phyloP scores from a whole-genome alignment of 2,329 filamentous ascomycete species.

The Ceratocystis harringtonii region DNA sequence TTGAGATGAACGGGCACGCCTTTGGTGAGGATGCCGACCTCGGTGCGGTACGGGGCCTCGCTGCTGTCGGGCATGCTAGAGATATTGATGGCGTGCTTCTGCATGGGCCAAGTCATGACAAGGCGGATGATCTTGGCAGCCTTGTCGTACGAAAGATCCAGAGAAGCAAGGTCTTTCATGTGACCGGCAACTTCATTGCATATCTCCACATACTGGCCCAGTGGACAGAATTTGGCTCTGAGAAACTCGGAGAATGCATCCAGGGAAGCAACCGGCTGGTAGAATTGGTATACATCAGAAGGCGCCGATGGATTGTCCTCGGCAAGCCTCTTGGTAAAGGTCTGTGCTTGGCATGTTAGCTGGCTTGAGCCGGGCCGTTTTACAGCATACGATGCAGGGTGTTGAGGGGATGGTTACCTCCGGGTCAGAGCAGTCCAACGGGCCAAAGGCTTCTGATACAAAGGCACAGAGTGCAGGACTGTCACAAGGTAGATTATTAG shows the following conservation, averaged over 20 bases:
- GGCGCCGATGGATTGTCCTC: slow-evolving; percentile 13
- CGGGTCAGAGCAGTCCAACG: slow-evolving; percentile 36
- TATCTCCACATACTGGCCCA: slow-evolving; percentile 24
- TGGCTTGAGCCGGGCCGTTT: neutral
- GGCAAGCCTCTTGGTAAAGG: neutral
- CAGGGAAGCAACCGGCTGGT: slow-evolving; percentile 47
- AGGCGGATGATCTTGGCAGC: slow-evolving; percentile 50
- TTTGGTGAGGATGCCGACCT: slow-evolving; percentile 63
- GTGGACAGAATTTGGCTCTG: slow-evolving; percentile 36
- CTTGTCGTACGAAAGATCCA: slow-evolving; percentile 67
- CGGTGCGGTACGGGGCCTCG: slow-evolving; percentile 40
- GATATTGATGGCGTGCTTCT: slow-evolving; percentile 12
- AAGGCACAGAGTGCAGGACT: slow-evolving; percentile 36
- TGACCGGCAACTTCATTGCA: slow-evolving; percentile 36
- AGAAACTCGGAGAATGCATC: slow-evolving; percentile 39
- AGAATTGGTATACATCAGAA: slow-evolving; percentile 52
- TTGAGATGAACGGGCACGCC: slow-evolving; percentile 46
- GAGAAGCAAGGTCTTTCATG: slow-evolving; percentile 38
- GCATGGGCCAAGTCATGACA: slow-evolving; percentile 47
- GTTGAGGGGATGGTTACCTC: slow-evolving; percentile 10
- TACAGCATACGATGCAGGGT: neutral
- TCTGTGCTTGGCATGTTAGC: neutral
- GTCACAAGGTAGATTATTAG: neutral
- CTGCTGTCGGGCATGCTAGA: neutral
- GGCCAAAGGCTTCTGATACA: slow-evolving; percentile 42